Evolutionary conservation across 495 filamentous ascomycete species (phyloP), one percentile per base, ranked within the genome.

Genomic region (Tuber microsphaerosporum): DNA sequence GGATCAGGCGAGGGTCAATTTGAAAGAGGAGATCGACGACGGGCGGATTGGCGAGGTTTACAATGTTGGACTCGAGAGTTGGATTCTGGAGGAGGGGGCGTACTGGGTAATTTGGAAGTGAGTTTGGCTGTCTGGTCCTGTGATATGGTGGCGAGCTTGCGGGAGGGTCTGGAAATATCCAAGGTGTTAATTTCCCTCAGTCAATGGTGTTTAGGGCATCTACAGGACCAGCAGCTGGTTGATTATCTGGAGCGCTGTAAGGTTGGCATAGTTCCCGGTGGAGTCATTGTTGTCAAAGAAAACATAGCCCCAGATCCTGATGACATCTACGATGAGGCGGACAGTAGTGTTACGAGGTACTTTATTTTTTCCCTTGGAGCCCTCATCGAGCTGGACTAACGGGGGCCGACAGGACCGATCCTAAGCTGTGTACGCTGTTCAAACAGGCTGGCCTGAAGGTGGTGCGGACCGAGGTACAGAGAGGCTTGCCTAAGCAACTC

Each of bases 121-220:
- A 76, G 81, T 82, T 79, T 34, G 39, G 34, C 22, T 42, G 31
- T 39, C 26, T 44, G n/a, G n/a, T 41, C 19, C 56, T 69, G 22
- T 26, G 37, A 43, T 43, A 20, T 26, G 46, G n/a, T 46, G 22
- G 12, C 41, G 19, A 69, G n/a, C 8, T 31, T 43, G 42, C 48
- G 41, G 72, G 37, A 71, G 70, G 71, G 61, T 16, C 56, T 31
- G 20, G 26, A 65, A 17, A 16, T 65, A 17, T 65, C 56, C 9
- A n/a, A 2, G 14, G 51, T 51, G 22, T 14, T 46, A 51, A 75
- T n/a, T 44, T 71, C 42, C n/a, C 72, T 31, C 88, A 92, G 89
- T 70, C 94, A 97, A 84, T 97, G 94, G 94, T 97, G 94, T 84
- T 84, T 96, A n/a, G 92, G 93, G 22, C 91, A 97, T 82, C 84